Percentiles rank a stretch among this genome's conserved stretches.
Evolutionary conservation across 139 green algal species (phyloP).

Genomic region (Haematococcus sp.): DNA sequence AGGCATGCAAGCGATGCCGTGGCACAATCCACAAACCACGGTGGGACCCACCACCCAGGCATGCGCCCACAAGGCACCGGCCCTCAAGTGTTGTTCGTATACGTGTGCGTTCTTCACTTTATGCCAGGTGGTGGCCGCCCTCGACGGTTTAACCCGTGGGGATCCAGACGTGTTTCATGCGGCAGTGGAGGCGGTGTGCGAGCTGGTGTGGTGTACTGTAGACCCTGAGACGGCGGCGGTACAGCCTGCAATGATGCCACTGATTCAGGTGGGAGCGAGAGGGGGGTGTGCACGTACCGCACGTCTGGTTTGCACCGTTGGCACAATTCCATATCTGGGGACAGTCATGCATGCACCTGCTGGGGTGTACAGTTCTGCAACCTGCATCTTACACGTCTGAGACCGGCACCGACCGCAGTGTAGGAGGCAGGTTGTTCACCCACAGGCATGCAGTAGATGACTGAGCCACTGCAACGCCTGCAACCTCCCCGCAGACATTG

Average conservation of each 20-base stretch:
- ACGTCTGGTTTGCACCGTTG: not conserved
- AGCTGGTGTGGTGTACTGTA: constrained; percentile 66
- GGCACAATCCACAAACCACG: no score
- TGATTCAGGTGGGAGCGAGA: constrained; percentile 50
- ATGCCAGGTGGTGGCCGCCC: constrained; percentile 60
- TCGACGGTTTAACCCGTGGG: constrained; percentile 56
- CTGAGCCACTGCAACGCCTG: not conserved
- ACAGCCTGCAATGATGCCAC: constrained; percentile 52
- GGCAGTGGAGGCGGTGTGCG: constrained; percentile 75
- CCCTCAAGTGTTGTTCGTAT: no score
- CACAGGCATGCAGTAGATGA: no score
- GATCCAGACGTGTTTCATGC: constrained; percentile 66
- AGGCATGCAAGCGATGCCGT: not conserved
- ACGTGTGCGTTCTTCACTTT: no score
- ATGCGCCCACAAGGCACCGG: no score
- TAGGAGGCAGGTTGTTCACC: no score
- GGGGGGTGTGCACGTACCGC: not conserved
- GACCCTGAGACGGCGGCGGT: constrained; percentile 19
- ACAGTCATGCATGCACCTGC: no score
- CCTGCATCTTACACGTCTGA: no score
- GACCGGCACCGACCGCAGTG: no score
- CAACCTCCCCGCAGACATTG: constrained; percentile 46
- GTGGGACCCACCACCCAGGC: no score
- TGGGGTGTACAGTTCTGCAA: no score
- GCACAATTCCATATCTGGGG: not conserved